Conservation (phyloP, 441 rosid species). For the Jatropha multifida region DNA sequence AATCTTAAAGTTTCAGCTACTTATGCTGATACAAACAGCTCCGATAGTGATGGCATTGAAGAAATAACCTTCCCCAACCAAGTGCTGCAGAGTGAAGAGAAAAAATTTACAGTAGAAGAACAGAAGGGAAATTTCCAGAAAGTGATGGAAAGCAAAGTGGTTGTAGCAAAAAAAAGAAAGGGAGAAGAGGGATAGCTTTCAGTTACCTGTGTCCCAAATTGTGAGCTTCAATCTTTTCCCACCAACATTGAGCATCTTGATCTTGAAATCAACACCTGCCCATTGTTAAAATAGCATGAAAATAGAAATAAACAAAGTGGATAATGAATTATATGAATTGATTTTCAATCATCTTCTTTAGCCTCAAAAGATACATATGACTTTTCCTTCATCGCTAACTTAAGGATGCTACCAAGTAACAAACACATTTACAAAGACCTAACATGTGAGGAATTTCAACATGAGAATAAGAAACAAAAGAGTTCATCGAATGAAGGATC, state of each 20-base stretch:
- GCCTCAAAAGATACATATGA: background rate
- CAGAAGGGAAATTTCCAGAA: background rate
- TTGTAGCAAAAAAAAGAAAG: background rate
- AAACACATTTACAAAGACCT: background rate
- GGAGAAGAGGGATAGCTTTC: background rate
- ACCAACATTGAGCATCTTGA: slow-evolving; percentile 50
- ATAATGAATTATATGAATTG: background rate
- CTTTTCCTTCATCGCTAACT: background rate
- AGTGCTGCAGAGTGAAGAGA: background rate
- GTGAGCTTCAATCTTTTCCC: slow-evolving; percentile 73
- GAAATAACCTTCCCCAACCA: background rate
- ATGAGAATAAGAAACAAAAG: background rate
- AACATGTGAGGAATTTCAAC: background rate
- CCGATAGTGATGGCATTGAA: background rate
- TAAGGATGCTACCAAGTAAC: background rate
- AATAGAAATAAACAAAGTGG: background rate
- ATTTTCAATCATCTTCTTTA: background rate
- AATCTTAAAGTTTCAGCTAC: background rate
- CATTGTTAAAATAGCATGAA: background rate
- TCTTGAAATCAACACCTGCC: slow-evolving; percentile 77
- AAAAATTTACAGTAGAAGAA: background rate
- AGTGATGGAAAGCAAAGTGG: background rate
- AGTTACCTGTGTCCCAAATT: slow-evolving; percentile 77
- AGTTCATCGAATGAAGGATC: background rate
- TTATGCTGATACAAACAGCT: background rate